Base-by-base conservation (phyloP, 192 early-diverging fungal genomes). In the Rhizophagus clarus region DNA sequence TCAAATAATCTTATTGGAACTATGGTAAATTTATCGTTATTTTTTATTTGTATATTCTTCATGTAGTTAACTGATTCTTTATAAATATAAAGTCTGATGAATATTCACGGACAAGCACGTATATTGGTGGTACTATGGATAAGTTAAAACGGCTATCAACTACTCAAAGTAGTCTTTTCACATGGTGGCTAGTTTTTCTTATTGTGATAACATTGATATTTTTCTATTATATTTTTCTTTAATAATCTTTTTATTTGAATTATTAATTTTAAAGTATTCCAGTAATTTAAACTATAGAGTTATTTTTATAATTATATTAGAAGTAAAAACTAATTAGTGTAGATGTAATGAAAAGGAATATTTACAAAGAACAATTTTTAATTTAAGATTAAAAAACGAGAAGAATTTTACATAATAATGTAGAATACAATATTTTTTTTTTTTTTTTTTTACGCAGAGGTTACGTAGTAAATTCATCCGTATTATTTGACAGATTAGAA, bases 21-120 rank as follows among this genome's bases (percentile, higher is more conserved):
- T 29, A 77, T 77, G 76, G 76, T 77, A 32, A 45, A 15, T 34
- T 68, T n/a, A n/a, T n/a, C n/a, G n/a, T 67, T 29, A n/a, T 77
- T 6, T 68, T 77, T 49, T 10, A 29, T 68, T 10, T 37, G 10
- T 28, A n/a, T 62, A 2, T n/a, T 26, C 10, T 63, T 62, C 6
- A 29, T 15, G 11, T 61, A 62, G 32, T 63, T 14, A 7, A 37
- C 20, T 42, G 17, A 8, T 42, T 63, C 8, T 42, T 42, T 61
- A 11, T 34, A 31, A 29, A 31, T 67, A 40, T 49, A 0, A 63
- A 77, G 76, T 45, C 76, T 0, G 66, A 64, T 29, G 63, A 77
- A 42, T 77, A 68, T 31, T 77, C 62, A 17, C 4, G 56, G 24
- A 77, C 76, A 45, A 26, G 76, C 5, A 20, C 17, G 8, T 77